Conservation (phyloP, 331 rosid genomes). For the Quercus lobata region DNA sequence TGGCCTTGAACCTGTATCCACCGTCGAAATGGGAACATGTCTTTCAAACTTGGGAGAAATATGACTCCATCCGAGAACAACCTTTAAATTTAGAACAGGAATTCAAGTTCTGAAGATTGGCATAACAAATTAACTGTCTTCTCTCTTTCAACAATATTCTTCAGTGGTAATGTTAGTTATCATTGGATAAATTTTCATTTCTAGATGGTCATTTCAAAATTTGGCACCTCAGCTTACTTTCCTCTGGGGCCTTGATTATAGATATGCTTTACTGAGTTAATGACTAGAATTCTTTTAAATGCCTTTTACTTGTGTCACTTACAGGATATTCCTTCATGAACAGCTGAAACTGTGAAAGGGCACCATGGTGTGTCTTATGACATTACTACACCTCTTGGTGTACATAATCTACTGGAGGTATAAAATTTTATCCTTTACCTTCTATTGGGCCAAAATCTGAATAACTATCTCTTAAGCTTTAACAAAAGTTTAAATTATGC, state of each 20-base stretch:
- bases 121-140: too few relatives aligned
- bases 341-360: constrained; percentile 80
- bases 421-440: constrained; percentile 9
- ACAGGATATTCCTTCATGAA: constrained; percentile 89
- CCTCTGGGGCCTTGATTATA: neutral
- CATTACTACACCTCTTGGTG: constrained; percentile 83
- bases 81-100: too few relatives aligned
- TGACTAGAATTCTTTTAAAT: neutral
- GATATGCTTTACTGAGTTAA: neutral
- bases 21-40: too few relatives aligned
- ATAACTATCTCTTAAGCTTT: neutral
- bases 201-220: too few relatives aligned
- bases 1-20: too few relatives aligned
- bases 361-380: constrained; percentile 71
- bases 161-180: too few relatives aligned
- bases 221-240: constrained; percentile 33
- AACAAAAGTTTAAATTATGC: neutral
- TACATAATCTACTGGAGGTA: constrained; percentile 80
- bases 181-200: too few relatives aligned
- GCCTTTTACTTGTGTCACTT: neutral
- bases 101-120: too few relatives aligned
- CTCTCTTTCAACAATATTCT: too few relatives aligned
- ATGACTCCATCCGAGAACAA: too few relatives aligned
- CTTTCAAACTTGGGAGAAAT: too few relatives aligned
- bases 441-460: neutral